phyloP scores from a whole-genome alignment of 2,329 filamentous ascomycete genomes.

The Talaromyces piceae region DNA sequence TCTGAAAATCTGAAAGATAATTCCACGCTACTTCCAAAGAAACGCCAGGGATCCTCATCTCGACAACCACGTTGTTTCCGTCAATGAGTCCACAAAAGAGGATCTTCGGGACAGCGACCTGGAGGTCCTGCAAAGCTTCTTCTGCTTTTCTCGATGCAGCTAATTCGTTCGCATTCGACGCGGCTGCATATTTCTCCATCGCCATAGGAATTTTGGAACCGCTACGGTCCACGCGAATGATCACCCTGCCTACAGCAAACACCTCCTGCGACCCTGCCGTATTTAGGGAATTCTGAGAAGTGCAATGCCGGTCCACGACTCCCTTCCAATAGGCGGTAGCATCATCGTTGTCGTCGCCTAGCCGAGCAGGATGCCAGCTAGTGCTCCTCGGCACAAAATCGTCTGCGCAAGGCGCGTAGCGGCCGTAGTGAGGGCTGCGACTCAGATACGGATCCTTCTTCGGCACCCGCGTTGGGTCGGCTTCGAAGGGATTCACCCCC shows the following conservation, averaged over 20 bases:
- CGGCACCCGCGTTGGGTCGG: conserved; percentile 23
- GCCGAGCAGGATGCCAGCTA: conserved; percentile 26
- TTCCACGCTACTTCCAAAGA: conserved; percentile 33
- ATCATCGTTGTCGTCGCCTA: conserved; percentile 11
- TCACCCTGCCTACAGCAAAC: conserved; percentile 29
- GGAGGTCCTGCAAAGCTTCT: conserved; percentile 24
- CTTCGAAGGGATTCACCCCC: conserved; percentile 28
- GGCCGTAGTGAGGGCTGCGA: conserved; percentile 27
- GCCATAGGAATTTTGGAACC: conserved; percentile 17
- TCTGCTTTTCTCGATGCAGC: conserved; percentile 28
- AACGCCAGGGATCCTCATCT: conserved; percentile 34
- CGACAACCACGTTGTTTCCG: conserved; percentile 33
- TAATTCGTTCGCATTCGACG: conserved; percentile 31
- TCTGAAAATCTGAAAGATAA: conserved; percentile 27
- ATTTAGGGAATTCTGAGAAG: conserved; percentile 25
- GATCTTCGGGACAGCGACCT: conserved; percentile 27
- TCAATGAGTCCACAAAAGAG: conserved; percentile 32
- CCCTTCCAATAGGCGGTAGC: conserved; percentile 29
- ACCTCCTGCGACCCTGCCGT: conserved; percentile 23
- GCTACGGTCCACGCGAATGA: conserved; percentile 30
- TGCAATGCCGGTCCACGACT: conserved; percentile 25
- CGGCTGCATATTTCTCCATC: conserved; percentile 24
- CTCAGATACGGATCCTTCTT: conserved; percentile 27
- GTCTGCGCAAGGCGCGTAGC: conserved; percentile 24
- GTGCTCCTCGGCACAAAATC: conserved; percentile 31